phyloP scores from a whole-genome alignment of 2,329 filamentous ascomycete genomes.

The Aphanocladium album region DNA sequence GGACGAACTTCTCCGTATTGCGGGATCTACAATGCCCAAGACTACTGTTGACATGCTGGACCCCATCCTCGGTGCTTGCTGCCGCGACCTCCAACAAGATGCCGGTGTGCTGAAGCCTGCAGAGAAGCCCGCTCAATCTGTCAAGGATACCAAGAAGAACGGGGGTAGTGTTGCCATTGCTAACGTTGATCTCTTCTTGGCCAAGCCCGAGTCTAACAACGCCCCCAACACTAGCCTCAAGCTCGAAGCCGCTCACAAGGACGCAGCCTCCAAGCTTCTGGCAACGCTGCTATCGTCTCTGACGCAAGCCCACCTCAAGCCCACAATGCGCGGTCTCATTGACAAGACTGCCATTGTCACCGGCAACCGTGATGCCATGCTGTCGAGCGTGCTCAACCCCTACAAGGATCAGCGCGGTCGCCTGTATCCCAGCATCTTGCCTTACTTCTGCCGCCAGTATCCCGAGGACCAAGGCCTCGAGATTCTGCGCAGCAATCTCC shows the following conservation, averaged over 20 bases:
- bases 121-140: constrained; percentile 27
- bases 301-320: constrained; percentile 62
- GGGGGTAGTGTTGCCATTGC: constrained; percentile 28
- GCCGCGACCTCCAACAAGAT: constrained; percentile 63
- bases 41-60: constrained; percentile 58
- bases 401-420: constrained; percentile 58
- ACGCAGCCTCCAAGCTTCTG: constrained; percentile 58
- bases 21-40: constrained; percentile 64
- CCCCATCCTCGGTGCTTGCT: constrained; percentile 61
- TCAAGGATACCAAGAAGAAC: constrained; percentile 33
- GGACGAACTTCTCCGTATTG: constrained; percentile 50
- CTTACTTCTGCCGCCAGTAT: constrained; percentile 67
- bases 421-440: constrained; percentile 69
- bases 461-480: constrained; percentile 63
- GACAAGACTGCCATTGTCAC: constrained; percentile 76
- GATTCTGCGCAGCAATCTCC: constrained; percentile 58
- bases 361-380: constrained; percentile 64
- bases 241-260: constrained; percentile 42
- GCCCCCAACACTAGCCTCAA: constrained; percentile 24
- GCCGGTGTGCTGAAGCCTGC: constrained; percentile 41
- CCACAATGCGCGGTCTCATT: constrained; percentile 66
- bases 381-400: constrained; percentile 78
- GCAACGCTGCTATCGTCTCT: constrained; percentile 56
- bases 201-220: constrained; percentile 32
- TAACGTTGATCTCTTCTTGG: constrained; percentile 70